A percentile compares a stretch with the other conserved stretches of the same genome.
Conservation (phyloP, 257 asterid genomes). For the Fraxinus cuspidata region DNA sequence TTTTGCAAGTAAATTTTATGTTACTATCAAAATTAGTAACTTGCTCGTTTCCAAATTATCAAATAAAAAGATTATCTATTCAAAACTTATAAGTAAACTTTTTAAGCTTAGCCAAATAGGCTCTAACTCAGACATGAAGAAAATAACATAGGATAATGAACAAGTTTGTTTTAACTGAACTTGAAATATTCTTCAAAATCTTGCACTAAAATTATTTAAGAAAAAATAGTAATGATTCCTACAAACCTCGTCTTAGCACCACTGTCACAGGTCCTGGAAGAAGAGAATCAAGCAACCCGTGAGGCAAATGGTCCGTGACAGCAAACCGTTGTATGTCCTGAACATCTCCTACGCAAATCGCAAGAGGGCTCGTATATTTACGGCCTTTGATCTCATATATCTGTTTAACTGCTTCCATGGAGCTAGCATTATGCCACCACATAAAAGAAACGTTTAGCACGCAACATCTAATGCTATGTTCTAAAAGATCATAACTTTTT, state of each 20-base stretch:
- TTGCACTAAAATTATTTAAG: constrained; percentile 7
- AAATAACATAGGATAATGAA: background rate
- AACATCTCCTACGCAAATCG: constrained; percentile 82
- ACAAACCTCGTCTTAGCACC: constrained; percentile 72
- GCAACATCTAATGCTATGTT: background rate
- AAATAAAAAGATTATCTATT: background rate
- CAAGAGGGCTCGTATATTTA: constrained; percentile 77
- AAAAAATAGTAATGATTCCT: constrained; percentile 7
- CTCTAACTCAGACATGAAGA: background rate
- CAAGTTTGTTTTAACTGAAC: background rate
- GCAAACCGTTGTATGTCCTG: constrained; percentile 71
- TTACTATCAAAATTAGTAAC: background rate
- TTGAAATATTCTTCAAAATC: background rate
- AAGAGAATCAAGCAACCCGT: constrained; percentile 67
- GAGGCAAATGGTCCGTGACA: constrained; percentile 64
- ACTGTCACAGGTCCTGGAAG: constrained; percentile 94
- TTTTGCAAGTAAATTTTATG: too few relatives aligned
- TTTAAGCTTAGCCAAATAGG: background rate
- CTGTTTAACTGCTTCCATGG: constrained; percentile 72
- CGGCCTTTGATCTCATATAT: constrained; percentile 94
- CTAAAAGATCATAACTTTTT: background rate
- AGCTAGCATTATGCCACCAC: constrained; percentile 48
- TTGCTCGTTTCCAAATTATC: background rate
- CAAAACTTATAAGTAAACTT: background rate
- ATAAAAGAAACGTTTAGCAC: constrained; percentile 23